These are phyloP conservation scores for Phytopythium oedochilum DNA, from an alignment of 352 stramenopile genomes.

Conservation along the genomic window DNA sequence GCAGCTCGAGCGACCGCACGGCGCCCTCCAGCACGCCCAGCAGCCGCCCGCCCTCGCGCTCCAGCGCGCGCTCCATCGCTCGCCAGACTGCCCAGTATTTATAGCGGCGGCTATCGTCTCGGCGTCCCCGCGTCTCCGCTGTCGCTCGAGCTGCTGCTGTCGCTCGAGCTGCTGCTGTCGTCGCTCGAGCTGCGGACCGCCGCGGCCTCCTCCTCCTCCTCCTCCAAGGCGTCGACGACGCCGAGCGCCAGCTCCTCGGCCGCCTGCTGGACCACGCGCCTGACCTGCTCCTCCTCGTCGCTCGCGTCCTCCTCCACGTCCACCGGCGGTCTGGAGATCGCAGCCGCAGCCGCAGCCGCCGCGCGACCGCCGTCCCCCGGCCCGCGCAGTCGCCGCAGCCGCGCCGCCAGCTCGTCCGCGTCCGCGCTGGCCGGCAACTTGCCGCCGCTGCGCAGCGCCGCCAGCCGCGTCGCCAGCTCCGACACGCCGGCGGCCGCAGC, in stretches of 20 bases:
- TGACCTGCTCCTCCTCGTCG: slow-evolving; percentile 18
- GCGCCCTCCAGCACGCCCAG: slow-evolving; percentile 15
- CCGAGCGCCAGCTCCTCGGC: slow-evolving; percentile 56
- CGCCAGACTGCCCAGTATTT: slow-evolving; percentile 1
- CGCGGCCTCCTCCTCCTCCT: slow-evolving; percentile 12
- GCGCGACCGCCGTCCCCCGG: background rate
- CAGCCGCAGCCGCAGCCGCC: background rate
- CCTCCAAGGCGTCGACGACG: slow-evolving; percentile 29
- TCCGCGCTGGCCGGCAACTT: slow-evolving; percentile 10
- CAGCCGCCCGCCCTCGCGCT: slow-evolving; percentile 17
- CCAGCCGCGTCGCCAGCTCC: slow-evolving; percentile 34
- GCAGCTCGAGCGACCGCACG: slow-evolving; percentile 19
- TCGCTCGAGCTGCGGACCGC: slow-evolving; percentile 6
- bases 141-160: slow-evolving; percentile 10
- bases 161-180: slow-evolving; percentile 9
- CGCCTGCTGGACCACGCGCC: slow-evolving; percentile 53
- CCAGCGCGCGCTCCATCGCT: slow-evolving; percentile 18
- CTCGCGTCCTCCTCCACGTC: background rate
- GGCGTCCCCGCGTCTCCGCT: too few relatives aligned
- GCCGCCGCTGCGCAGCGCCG: slow-evolving; percentile 43
- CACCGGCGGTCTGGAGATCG: background rate
- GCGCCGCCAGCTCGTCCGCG: slow-evolving; percentile 24
- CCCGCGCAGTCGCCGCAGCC: slow-evolving; percentile 35
- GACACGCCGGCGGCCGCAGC: background rate
- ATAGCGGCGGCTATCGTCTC: background rate